Evolutionary conservation across 176 grass and related monocot genomes (phyloP).

Genomic region (Musa itinerans): DNA sequence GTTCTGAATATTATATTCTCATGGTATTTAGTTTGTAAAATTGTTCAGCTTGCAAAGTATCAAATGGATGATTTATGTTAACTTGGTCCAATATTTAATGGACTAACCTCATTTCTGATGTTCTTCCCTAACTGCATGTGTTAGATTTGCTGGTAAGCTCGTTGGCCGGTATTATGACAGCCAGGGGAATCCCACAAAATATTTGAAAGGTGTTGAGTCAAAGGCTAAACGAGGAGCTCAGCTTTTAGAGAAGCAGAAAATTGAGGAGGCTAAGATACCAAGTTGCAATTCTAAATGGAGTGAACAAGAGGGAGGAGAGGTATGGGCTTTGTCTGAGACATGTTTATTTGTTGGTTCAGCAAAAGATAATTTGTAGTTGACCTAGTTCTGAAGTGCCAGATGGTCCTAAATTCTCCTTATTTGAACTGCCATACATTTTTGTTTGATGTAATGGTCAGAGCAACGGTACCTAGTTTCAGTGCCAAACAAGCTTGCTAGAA

Average conservation of each 20-base stretch:
- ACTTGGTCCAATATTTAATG: background rate
- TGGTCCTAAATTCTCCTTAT: background rate
- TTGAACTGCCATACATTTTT: background rate
- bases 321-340: conserved; percentile 6
- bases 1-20: too few relatives aligned
- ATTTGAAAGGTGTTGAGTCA: conserved; percentile 71
- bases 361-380: background rate
- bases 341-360: background rate
- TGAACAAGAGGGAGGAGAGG: conserved; percentile 70
- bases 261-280: conserved; percentile 73
- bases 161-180: conserved; percentile 71
- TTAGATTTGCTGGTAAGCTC: conserved; percentile 78
- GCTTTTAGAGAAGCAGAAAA: conserved; percentile 83
- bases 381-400: background rate
- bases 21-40: too few relatives aligned
- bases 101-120: background rate
- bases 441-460: too few relatives aligned
- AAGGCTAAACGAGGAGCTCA: conserved; percentile 93
- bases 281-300: conserved; percentile 95
- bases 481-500: too few relatives aligned
- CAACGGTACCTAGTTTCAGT: too few relatives aligned
- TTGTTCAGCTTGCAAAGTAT: background rate
- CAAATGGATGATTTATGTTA: background rate
- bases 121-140: background rate
- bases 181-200: conserved; percentile 87